Base-by-base conservation (phyloP, 495 filamentous ascomycete genomes). In the Durotheca rogersii region DNA sequence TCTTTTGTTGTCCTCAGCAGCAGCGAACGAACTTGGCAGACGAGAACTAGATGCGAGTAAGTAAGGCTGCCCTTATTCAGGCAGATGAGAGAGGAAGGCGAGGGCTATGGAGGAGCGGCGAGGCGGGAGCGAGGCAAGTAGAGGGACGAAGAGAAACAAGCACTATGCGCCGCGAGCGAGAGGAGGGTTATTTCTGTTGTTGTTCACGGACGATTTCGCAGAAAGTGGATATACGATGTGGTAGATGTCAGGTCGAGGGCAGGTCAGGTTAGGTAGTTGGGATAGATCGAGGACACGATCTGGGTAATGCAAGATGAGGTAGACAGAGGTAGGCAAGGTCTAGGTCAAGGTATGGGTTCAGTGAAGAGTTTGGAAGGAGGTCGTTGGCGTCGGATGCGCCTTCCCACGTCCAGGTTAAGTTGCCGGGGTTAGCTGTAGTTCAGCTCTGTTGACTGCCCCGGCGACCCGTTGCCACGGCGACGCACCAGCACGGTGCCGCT, bases 1-100 rank as follows among this genome's bases (percentile, higher is more conserved):
- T 61, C 40, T 61, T 59, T 61, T 25, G 57, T 69, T 56, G 64
- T 70, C 59, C 66, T 74, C 74, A 76, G 72, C 64, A 70, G 59
- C 56, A 61, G 60, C 39, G 47, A 47, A 50, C 58, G 60, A 71
- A 67, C 67, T 64, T 63, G 57, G 62, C 59, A 62, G 51, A 47
- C 49, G 55, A 60, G 41, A 64, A 56, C 60, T 62, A 53, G 64
- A 46, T 53, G 41, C 7, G 18, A 58, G 56, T 56, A 56, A 62
- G 58, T 58, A 33, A 42, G 29, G 31, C 20, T 51, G 48, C 56
- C 56, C 39, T 54, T 27, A 19, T 21, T 62, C 53, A 53, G 54
- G 51, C 48, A 41, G 47, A 51, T 49, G 15, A 21, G 19, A 27
- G n/a, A 7, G 19, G 36, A 43, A 29, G 47, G 16, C 9, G 44